Evolutionary conservation across 2,329 filamentous ascomycete species (phyloP).

Genomic region (Talaromyces piceae): DNA sequence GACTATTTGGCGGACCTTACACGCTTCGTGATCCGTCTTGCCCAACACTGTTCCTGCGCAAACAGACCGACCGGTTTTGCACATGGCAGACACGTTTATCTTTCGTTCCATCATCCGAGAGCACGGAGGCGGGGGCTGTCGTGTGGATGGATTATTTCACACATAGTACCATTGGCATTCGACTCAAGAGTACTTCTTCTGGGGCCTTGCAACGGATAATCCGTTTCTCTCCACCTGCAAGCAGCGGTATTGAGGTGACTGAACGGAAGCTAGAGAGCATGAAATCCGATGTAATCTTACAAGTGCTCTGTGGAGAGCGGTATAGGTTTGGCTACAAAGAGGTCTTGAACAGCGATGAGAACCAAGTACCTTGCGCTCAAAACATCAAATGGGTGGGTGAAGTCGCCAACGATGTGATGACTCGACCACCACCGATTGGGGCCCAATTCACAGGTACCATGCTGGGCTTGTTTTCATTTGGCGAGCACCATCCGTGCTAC

Average conservation of each 20-base stretch:
- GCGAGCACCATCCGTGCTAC: slow-evolving; percentile 33
- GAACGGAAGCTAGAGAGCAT: slow-evolving; percentile 11
- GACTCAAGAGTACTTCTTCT: slow-evolving; percentile 12
- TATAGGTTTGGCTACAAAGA: slow-evolving; percentile 25
- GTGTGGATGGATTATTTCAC: slow-evolving; percentile 50
- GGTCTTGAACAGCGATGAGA: background rate
- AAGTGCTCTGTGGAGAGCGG: slow-evolving; percentile 23
- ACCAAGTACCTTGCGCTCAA: background rate
- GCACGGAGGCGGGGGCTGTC: slow-evolving; percentile 47
- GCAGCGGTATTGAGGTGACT: slow-evolving; percentile 3
- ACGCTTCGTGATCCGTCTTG: slow-evolving; percentile 44
- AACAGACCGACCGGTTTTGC: slow-evolving; percentile 42
- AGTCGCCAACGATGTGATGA: slow-evolving; percentile 27
- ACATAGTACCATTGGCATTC: slow-evolving; percentile 37
- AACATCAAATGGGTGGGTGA: slow-evolving; percentile 20
- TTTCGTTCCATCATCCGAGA: slow-evolving; percentile 38
- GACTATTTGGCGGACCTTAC: slow-evolving; percentile 48
- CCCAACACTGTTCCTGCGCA: slow-evolving; percentile 48
- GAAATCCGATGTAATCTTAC: slow-evolving; percentile 18
- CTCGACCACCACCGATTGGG: slow-evolving; percentile 31
- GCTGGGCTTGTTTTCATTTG: slow-evolving; percentile 41
- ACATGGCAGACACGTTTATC: slow-evolving; percentile 39
- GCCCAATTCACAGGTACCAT: slow-evolving; percentile 40
- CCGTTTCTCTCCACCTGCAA: slow-evolving; percentile 19
- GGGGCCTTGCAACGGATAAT: slow-evolving; percentile 16